A percentile compares a stretch with the other conserved stretches of the same genome.
Conservation (phyloP, 345 rosid species). For the Xanthoceras sorbifolium region DNA sequence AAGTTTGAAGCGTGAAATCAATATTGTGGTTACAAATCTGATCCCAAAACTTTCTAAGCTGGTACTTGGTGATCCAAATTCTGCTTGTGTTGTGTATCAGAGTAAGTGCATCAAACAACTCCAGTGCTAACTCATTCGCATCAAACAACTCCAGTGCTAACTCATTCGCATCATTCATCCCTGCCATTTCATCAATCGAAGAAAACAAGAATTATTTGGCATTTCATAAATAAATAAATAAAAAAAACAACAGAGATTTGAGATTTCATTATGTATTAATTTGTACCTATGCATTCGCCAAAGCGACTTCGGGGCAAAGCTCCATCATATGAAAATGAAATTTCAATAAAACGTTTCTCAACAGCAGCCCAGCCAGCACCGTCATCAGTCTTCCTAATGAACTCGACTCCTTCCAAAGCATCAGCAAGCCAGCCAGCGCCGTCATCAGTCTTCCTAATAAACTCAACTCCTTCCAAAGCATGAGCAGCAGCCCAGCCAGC, state of each 20-base stretch:
- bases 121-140: constrained; percentile 70
- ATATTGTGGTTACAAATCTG: constrained; percentile 71
- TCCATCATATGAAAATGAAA: constrained; percentile 52
- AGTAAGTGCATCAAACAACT: constrained; percentile 65
- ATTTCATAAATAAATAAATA: no score
- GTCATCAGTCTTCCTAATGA: no score
- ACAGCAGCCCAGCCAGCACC: constrained; percentile 70
- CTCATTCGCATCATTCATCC: no score
- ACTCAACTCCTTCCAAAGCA: no score
- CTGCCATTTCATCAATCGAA: constrained; percentile 38
- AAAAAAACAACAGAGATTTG: no score
- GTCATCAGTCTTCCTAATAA: no score
- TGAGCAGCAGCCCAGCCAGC: no score
- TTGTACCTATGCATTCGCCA: constrained; percentile 66
- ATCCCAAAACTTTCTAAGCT: constrained; percentile 69
- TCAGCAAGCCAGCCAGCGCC: no score
- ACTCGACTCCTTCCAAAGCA: no score
- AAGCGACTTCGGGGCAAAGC: constrained; percentile 46
- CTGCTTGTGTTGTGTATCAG: constrained; percentile 53
- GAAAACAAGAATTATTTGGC: no score
- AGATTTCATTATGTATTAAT: background rate
- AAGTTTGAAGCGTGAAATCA: constrained; percentile 67
- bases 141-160: no score
- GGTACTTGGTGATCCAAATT: constrained; percentile 49
- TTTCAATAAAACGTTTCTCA: constrained; percentile 59